These are phyloP conservation scores for Tuber melanosporum DNA, from an alignment of 495 filamentous ascomycete species.

Conservation along the genomic window DNA sequence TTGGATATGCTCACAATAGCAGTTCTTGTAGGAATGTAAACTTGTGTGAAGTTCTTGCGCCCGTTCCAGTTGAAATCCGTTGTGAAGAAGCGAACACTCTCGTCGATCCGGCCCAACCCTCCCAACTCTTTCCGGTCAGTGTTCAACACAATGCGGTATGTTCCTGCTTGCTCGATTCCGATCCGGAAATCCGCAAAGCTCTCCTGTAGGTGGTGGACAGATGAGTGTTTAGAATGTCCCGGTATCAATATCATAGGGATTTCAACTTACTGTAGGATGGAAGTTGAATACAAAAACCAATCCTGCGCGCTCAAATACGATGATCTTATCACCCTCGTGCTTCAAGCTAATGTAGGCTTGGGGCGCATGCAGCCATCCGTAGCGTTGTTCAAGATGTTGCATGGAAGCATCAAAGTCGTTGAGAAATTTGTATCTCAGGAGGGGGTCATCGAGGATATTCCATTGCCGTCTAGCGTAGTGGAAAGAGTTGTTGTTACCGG, in stretches of 20 bases:
- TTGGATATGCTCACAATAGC: constrained; percentile 61
- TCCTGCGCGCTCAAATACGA: constrained; percentile 90
- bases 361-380: constrained; percentile 80
- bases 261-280: constrained; percentile 55
- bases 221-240: not conserved
- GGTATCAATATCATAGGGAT: not conserved
- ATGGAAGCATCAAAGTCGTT: constrained; percentile 92
- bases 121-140: constrained; percentile 72
- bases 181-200: constrained; percentile 92
- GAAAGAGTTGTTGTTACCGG: constrained; percentile 90
- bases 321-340: constrained; percentile 88
- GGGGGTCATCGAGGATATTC: constrained; percentile 78
- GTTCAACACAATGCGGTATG: constrained; percentile 82
- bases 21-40: constrained; percentile 80
- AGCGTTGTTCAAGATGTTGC: constrained; percentile 78
- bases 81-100: constrained; percentile 79
- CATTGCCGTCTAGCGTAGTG: constrained; percentile 95
- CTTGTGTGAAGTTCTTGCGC: constrained; percentile 78
- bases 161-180: constrained; percentile 74
- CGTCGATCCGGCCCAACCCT: constrained; percentile 68
- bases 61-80: constrained; percentile 84
- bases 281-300: constrained; percentile 96
- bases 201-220: constrained; percentile 36
- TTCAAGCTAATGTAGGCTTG: constrained; percentile 92
- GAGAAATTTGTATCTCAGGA: constrained; percentile 84